phyloP scores from a whole-genome alignment of 1,139 yeast species.

The Cylindricascospora bacillispora region DNA sequence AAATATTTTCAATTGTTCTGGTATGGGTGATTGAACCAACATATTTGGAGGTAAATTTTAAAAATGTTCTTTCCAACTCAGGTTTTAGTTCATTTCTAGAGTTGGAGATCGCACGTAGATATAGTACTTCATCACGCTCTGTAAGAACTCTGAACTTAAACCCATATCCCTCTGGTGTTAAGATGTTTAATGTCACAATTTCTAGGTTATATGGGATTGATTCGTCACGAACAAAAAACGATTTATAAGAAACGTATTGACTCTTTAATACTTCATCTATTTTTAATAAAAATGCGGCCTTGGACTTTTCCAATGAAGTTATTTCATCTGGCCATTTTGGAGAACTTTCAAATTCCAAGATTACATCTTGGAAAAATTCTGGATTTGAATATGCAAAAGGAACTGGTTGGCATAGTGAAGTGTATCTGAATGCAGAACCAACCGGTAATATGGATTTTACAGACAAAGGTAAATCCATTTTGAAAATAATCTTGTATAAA shows the following conservation, averaged over 20 bases:
- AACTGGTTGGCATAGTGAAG: conserved; percentile 67
- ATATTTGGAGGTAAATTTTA: conserved; percentile 55
- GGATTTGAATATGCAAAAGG: conserved; percentile 72
- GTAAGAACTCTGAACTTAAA: conserved; percentile 63
- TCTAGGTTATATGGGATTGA: conserved; percentile 53
- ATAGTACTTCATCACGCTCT: conserved; percentile 69
- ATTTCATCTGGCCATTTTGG: conserved; percentile 95
- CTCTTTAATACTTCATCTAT: conserved; percentile 42
- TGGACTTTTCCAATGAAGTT: conserved; percentile 72
- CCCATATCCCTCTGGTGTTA: conserved; percentile 82
- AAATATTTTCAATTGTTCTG: conserved; percentile 56
- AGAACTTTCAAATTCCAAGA: conserved; percentile 80
- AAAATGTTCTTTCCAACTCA: conserved; percentile 47
- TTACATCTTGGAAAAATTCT: conserved; percentile 67
- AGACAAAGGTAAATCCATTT: conserved; percentile 51
- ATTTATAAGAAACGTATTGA: conserved; percentile 38
- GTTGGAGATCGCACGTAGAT: conserved; percentile 55
- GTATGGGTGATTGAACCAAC: conserved; percentile 70
- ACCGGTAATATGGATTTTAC: conserved; percentile 64
- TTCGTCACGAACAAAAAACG: conserved; percentile 51
- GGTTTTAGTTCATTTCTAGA: conserved; percentile 46
- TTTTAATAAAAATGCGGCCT: conserved; percentile 75
- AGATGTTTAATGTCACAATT: conserved; percentile 46
- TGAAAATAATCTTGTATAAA: conserved; percentile 37
- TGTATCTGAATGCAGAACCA: conserved; percentile 56